These are phyloP conservation scores for Fraxinus quadrangulata DNA, from an alignment of 257 asterid genomes.

Conservation along the genomic window DNA sequence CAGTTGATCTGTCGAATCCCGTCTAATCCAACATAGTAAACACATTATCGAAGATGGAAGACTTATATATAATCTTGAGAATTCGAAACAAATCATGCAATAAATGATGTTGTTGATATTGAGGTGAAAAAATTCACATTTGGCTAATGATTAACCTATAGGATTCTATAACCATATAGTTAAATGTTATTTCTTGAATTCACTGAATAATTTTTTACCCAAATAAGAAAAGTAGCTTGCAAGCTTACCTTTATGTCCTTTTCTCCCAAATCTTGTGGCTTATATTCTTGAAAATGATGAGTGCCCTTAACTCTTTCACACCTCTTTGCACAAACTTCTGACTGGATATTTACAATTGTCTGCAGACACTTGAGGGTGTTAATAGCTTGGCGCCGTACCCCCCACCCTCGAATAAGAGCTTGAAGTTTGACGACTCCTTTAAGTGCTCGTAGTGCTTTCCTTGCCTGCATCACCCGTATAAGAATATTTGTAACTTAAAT, in stretches of 20 bases:
- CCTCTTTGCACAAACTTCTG: constrained; percentile 74
- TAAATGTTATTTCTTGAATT: not conserved
- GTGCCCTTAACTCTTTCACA: constrained; percentile 48
- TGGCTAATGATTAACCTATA: not conserved
- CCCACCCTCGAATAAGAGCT: constrained; percentile 92
- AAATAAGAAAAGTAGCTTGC: not conserved
- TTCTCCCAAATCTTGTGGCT: constrained; percentile 46
- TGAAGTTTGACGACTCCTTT: constrained; percentile 90
- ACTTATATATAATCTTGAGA: not conserved
- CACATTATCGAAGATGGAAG: not conserved
- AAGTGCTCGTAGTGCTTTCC: constrained; percentile 83
- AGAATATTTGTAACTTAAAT: not conserved
- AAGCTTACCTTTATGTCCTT: constrained; percentile 68
- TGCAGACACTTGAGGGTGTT: constrained; percentile 83
- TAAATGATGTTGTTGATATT: not conserved
- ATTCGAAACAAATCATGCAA: not conserved
- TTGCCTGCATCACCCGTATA: constrained; percentile 51
- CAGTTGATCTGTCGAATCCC: not conserved
- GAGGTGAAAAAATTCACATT: not conserved
- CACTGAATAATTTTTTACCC: not conserved
- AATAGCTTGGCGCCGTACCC: constrained; percentile 80
- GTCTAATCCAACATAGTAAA: not conserved
- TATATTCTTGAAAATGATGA: constrained; percentile 35
- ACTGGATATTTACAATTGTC: constrained; percentile 78
- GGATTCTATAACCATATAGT: constrained; percentile 8